Evolutionary conservation across 2,329 filamentous ascomycete genomes (phyloP).

Genomic region (Trichoderma brevicompactum): DNA sequence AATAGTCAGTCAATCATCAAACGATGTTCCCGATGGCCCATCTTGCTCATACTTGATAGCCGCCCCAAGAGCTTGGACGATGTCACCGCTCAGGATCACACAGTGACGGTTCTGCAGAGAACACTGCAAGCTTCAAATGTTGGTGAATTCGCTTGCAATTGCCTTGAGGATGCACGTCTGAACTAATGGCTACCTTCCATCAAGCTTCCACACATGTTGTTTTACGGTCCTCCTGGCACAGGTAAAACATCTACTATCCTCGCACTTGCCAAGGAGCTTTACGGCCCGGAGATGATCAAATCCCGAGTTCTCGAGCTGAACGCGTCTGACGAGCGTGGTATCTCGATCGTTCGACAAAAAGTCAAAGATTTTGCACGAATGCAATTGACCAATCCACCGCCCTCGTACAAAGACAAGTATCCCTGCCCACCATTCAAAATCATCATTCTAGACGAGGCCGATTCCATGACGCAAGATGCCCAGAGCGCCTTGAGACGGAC

Average conservation of each 20-base stretch:
- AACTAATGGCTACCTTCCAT: conserved; percentile 21
- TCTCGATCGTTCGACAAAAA: conserved; percentile 94
- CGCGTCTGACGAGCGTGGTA: conserved; percentile 97
- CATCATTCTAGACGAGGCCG: conserved; percentile 96
- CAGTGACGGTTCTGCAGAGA: conserved; percentile 86
- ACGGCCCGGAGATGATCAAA: conserved; percentile 91
- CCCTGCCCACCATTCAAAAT: conserved; percentile 99
- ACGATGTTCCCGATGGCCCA: neutral
- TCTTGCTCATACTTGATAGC: conserved; percentile 55
- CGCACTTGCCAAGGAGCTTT: conserved; percentile 94
- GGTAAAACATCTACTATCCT: conserved; percentile 98
- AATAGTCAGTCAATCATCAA: conserved; percentile 73
- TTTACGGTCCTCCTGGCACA: conserved; percentile 96
- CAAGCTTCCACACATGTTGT: conserved; percentile 94
- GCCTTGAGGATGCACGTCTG: neutral
- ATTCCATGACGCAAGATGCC: conserved; percentile 98
- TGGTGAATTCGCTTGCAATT: conserved; percentile 33
- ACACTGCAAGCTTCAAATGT: conserved; percentile 95
- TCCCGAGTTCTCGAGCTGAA: conserved; percentile 98
- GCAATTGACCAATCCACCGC: conserved; percentile 82
- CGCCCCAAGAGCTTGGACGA: conserved; percentile 92
- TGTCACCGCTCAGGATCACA: conserved; percentile 97
- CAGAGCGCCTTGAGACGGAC: conserved; percentile 90
- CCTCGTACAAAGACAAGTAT: conserved; percentile 71
- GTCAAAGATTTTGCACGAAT: conserved; percentile 98